phyloP scores from a whole-genome alignment of 2,329 filamentous ascomycete species.

The Orbilia oligospora region DNA sequence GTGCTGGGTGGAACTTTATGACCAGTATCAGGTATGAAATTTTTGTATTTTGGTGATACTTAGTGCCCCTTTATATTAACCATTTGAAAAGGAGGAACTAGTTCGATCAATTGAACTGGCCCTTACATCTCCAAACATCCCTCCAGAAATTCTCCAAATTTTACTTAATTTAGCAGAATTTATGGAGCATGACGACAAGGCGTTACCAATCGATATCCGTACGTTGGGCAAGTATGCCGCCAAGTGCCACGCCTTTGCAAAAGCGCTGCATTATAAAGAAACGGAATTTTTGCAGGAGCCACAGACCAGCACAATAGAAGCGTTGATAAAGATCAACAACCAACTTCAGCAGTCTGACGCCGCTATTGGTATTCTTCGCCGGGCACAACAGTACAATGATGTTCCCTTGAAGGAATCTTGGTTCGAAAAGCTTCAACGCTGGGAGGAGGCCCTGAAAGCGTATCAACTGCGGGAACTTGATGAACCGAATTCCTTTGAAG shows the following conservation, averaged over 20 bases:
- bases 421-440: conserved; percentile 98
- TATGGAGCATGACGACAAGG: conserved; percentile 99
- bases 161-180: conserved; percentile 97
- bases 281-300: conserved; percentile 98
- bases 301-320: conserved; percentile 94
- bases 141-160: conserved; percentile 93
- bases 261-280: conserved; percentile 98
- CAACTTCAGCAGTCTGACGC: conserved; percentile 98
- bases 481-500: conserved; percentile 82
- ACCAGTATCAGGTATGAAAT: conserved; percentile 80
- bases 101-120: conserved; percentile 96
- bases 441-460: conserved; percentile 95
- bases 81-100: conserved; percentile 78
- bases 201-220: conserved; percentile 95
- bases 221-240: conserved; percentile 94
- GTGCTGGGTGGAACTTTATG: conserved; percentile 98
- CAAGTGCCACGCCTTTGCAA: conserved; percentile 97
- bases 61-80: not conserved
- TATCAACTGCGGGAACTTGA: conserved; percentile 87
- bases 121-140: conserved; percentile 93
- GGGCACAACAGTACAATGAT: conserved; percentile 94
- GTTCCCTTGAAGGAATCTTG: conserved; percentile 97
- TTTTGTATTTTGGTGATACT: not conserved
- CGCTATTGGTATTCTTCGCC: conserved; percentile 95
- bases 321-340: conserved; percentile 99